A percentile compares a stretch with the other conserved stretches of the same genome.
Evolutionary conservation across 2,329 filamentous ascomycete genomes (phyloP).

Genomic region (Ophiostoma montium): DNA sequence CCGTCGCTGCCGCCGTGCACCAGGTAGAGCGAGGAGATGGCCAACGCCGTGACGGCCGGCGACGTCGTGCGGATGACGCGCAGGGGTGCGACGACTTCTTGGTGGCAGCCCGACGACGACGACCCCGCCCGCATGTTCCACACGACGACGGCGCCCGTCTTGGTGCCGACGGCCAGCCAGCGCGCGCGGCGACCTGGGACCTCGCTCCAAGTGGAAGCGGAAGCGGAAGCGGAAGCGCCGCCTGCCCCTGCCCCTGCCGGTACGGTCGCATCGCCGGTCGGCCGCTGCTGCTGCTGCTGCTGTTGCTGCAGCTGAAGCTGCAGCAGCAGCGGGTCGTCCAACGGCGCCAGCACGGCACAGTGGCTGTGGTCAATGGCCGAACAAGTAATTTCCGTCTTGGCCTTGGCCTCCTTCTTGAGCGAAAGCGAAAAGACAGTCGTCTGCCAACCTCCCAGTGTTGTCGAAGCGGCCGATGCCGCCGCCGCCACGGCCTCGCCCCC

Average conservation of each 20-base stretch:
- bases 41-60: conserved; percentile 70
- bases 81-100: conserved; percentile 41
- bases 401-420: conserved; percentile 28
- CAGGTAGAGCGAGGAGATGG: conserved; percentile 70
- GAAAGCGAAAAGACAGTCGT: conserved; percentile 47
- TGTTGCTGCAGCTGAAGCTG: conserved; percentile 30
- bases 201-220: conserved; percentile 32
- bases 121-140: conserved; percentile 60
- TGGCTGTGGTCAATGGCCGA: conserved; percentile 61
- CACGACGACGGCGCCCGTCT: conserved; percentile 58
- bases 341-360: conserved; percentile 53
- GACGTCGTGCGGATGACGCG: conserved; percentile 82
- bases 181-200: conserved; percentile 77
- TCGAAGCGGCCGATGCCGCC: conserved; percentile 34
- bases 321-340: conserved; percentile 58
- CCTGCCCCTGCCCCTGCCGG: too few species aligned
- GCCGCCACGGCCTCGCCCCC: too few species aligned
- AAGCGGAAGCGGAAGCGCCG: background rate
- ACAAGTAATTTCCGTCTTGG: conserved; percentile 47
- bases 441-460: too few species aligned
- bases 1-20: conserved; percentile 92
- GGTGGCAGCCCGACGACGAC: too few species aligned
- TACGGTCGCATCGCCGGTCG: too few species aligned
- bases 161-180: conserved; percentile 69
- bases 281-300: conserved; percentile 32